Percentiles rank a stretch among this genome's conserved stretches.
Conservation (phyloP, 2,329 filamentous ascomycete genomes). For the Zopfia rhizophila region DNA sequence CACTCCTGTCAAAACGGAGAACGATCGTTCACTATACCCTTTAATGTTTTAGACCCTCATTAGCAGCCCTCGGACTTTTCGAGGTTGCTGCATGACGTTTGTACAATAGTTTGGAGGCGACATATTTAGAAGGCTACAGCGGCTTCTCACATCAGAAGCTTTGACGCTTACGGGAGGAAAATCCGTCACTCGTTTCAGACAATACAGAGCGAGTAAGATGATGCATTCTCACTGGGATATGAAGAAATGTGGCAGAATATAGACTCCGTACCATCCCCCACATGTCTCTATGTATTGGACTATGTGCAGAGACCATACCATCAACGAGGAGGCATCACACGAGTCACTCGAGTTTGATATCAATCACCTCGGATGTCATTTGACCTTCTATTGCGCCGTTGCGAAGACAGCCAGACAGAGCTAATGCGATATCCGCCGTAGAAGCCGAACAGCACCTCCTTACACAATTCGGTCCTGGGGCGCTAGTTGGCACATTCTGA, state of each 20-base stretch:
- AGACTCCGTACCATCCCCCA: slow-evolving; percentile 30
- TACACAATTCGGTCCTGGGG: too few relatives aligned
- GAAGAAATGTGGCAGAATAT: slow-evolving; percentile 33
- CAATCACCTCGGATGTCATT: too few relatives aligned
- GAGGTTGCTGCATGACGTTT: slow-evolving; percentile 44
- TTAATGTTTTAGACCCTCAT: slow-evolving; percentile 52
- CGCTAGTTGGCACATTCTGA: too few relatives aligned
- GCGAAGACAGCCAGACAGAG: too few relatives aligned
- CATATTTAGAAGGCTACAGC: slow-evolving; percentile 7
- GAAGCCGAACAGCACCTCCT: too few relatives aligned
- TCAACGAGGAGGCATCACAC: too few relatives aligned
- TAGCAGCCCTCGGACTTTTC: slow-evolving; percentile 33
- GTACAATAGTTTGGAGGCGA: slow-evolving; percentile 43
- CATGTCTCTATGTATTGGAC: too few relatives aligned
- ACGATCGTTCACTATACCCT: slow-evolving; percentile 48
- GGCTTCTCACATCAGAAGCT: slow-evolving; percentile 20
- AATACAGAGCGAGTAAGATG: slow-evolving; percentile 35
- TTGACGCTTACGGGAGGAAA: slow-evolving; percentile 14
- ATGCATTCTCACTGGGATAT: slow-evolving; percentile 30
- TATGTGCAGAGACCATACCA: too few relatives aligned
- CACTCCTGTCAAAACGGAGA: slow-evolving; percentile 31
- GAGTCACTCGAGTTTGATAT: too few relatives aligned
- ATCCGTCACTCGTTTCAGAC: slow-evolving; percentile 25
- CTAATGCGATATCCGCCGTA: too few relatives aligned
- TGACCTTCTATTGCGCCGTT: too few relatives aligned